Conservation (phyloP, 1,139 yeast genomes). For the Suhomyces panamericanus region DNA sequence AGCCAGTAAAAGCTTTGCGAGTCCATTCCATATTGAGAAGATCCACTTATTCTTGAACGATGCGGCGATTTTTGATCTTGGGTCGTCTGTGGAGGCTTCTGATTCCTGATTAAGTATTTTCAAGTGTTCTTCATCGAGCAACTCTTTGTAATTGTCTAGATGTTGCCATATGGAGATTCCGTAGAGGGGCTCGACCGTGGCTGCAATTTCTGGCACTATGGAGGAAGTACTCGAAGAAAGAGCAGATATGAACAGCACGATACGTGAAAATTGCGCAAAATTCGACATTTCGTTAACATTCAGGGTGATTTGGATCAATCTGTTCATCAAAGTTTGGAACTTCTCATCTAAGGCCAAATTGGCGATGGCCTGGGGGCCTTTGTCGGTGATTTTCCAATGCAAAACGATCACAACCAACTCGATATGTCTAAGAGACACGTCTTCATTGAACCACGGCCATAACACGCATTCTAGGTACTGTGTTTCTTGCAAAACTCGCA, state of each 20-base stretch:
- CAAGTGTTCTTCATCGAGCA: background rate
- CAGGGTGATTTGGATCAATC: constrained; percentile 12
- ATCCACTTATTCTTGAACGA: constrained; percentile 9
- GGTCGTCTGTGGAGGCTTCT: background rate
- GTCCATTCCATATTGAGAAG: constrained; percentile 1
- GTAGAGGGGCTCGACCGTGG: constrained; percentile 19
- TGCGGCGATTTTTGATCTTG: background rate
- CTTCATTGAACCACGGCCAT: constrained; percentile 43
- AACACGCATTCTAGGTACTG: constrained; percentile 29
- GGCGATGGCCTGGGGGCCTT: background rate
- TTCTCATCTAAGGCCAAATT: constrained; percentile 2
- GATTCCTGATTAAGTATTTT: background rate
- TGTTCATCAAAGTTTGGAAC: constrained; percentile 12
- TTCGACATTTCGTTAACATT: constrained; percentile 5
- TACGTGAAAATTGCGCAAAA: constrained; percentile 5
- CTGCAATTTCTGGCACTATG: background rate
- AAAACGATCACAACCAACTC: constrained; percentile 28
- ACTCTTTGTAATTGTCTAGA: constrained; percentile 21
- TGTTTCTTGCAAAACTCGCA: constrained; percentile 19
- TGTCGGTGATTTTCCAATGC: background rate
- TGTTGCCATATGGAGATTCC: constrained; percentile 39
- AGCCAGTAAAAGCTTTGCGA: background rate
- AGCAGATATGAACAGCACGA: constrained; percentile 7
- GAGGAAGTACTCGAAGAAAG: background rate
- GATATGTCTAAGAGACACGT: constrained; percentile 40